These are phyloP conservation scores for Tulasnella sp. DNA, from an alignment of 768 basidiomycete species.

Conservation along the genomic window DNA sequence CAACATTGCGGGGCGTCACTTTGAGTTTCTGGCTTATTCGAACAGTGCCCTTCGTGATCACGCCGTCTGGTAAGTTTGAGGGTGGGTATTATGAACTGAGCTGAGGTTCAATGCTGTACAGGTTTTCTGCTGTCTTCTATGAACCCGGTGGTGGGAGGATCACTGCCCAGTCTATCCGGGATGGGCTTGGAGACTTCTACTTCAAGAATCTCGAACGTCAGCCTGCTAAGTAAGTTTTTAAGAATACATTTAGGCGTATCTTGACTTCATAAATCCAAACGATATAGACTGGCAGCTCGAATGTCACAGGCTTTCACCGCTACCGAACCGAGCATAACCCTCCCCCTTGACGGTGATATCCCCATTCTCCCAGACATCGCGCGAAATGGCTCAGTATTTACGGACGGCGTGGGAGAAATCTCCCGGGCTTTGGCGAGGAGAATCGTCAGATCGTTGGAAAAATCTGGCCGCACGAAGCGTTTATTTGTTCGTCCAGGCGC, in stretches of 20 bases:
- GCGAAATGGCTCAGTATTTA: slow-evolving; percentile 50
- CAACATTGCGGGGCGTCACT: slow-evolving; percentile 53
- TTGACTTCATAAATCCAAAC: slow-evolving; percentile 45
- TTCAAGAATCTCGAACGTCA: slow-evolving; percentile 40
- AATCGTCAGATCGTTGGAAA: slow-evolving; percentile 43
- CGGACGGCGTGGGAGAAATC: slow-evolving; percentile 68
- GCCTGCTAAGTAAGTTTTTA: slow-evolving; percentile 16
- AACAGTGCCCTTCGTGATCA: slow-evolving; percentile 73
- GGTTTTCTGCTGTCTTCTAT: slow-evolving; percentile 62
- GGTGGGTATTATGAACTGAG: background rate
- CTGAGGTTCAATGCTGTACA: slow-evolving; percentile 37
- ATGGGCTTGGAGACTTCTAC: slow-evolving; percentile 45
- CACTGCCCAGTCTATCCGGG: slow-evolving; percentile 52
- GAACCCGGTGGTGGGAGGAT: slow-evolving; percentile 35
- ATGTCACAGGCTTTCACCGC: slow-evolving; percentile 73
- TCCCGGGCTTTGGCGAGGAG: slow-evolving; percentile 52
- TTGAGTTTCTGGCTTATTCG: slow-evolving; percentile 67
- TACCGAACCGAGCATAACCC: slow-evolving; percentile 57
- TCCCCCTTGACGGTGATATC: slow-evolving; percentile 42
- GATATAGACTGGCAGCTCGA: slow-evolving; percentile 60
- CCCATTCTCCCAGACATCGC: slow-evolving; percentile 49
- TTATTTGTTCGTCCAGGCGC: slow-evolving; percentile 47
- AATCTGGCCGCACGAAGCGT: slow-evolving; percentile 36
- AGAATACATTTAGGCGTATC: slow-evolving; percentile 34
- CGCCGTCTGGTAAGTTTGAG: slow-evolving; percentile 54